Evolutionary conservation across 148 eudicot species (phyloP), one percentile per base, ranked within the genome.

Genomic region (Hydrangea macrophylla): DNA sequence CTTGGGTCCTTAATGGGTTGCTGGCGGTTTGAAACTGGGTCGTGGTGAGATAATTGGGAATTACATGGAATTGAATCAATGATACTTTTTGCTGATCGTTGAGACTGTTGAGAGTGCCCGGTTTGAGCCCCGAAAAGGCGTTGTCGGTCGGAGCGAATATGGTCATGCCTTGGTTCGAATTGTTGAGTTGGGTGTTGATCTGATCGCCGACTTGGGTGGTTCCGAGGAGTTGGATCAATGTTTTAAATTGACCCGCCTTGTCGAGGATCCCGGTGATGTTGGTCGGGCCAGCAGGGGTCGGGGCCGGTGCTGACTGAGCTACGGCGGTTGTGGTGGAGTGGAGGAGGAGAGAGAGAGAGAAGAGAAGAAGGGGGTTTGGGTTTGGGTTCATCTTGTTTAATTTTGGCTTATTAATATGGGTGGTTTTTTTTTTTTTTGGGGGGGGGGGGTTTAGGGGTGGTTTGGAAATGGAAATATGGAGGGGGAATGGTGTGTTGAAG

Each of bases 1-100:
- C 99, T 51, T 94, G 97, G 11, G 99, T 94, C 56, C 96, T 70
- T 11, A 91, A 26, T 0, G 99, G 99, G 67, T 95, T 91, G 68
- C 92, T 95, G 0, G 80, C 93, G 0, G 99, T 95, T 62, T 91
- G 97, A 65, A 95, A 95, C 64, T 91, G 80, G 0, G 87, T 57
- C 2, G 70, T 68, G 18, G 99, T 78, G 36, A 89, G 68, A 48
- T 64, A 83, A 0, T 68, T 67, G 1, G 97, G 94, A 40, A 95
- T 50, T 24, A 94, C 68, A 67, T 94, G 97, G 73, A 82, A 94
- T 60, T 90, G 99, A 1, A 94, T 35, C 8, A 94, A 62, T 58
- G 82, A 80, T 5, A 77, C 87, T 42, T 94, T 85, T 48, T 95
- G 82, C 51, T 95, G 92, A 64, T 91, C 90, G 8, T 83, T 36